Base-by-base conservation (phyloP, 2,329 filamentous ascomycete genomes). In the Monosporascus sp. region DNA sequence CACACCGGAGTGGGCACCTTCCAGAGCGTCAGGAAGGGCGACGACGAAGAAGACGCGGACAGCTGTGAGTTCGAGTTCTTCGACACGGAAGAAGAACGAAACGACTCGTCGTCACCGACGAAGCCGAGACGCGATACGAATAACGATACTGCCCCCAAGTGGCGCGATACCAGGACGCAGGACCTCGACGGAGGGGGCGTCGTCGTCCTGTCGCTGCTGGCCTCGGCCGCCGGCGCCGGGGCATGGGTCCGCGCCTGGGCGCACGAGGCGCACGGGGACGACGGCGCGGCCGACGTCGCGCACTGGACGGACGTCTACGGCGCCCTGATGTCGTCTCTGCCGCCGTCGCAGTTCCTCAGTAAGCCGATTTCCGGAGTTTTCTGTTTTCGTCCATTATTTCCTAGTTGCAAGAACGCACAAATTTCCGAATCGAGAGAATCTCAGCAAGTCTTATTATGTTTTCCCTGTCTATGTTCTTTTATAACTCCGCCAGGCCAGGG, bases 241-340 rank as follows among this genome's bases (percentile, higher is more conserved):
- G 41, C 31, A 18, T 51, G 49, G 49, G 49, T 51, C 18, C 49
- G 49, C 27, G 25, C 49, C n/a, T 51, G 49, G 49, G 39, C 39
- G 17, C 22, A 38, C 18, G 41, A 51, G 41, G 49, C 39, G n/a
- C 17, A 41, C 17, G 25, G 11, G 27, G 20, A 24, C 34, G 27
- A 34, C 38, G 24, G 31, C 17, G 38, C 17, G n/a, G 41, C 27
- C 17, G 42, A 51, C 25, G n/a, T 51, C 25, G 15, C 20, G n/a
- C 49, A 51, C 41, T 51, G 49, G 49, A 51, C 49, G 15, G 8
- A n/a, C 31, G 42, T 51, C 22, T 51, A 45, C 41, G 8, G 39
- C n/a, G 22, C 24, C 8, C n/a, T 51, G 17, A 15, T 51, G 5
- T 41, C 24, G 8, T 18, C 27, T 11, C 41, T 51, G 3, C 49